Conservation (phyloP, 75 land plant species). For the Cunninghamia lanceolata region DNA sequence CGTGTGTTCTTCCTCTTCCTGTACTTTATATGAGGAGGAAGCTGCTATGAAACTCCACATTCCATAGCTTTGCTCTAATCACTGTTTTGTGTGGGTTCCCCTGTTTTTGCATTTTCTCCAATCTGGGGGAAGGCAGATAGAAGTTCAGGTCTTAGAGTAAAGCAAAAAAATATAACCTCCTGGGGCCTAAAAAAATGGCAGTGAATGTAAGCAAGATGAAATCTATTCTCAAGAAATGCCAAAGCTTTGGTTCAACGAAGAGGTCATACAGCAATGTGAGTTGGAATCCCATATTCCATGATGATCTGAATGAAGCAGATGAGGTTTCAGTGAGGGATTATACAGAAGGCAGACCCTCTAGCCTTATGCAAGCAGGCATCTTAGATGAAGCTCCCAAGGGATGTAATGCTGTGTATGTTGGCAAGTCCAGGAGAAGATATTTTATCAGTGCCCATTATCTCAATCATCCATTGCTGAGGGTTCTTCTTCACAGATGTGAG, state of each 20-base stretch:
- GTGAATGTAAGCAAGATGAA: not conserved
- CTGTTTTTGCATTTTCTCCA: not conserved
- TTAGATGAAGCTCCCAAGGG: not conserved
- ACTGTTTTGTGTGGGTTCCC: not conserved
- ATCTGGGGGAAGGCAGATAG: not conserved
- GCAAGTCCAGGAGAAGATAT: slow-evolving; percentile 42
- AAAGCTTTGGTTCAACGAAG: not conserved
- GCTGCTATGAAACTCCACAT: not conserved
- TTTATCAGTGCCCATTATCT: slow-evolving; percentile 36
- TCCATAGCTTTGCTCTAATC: not conserved
- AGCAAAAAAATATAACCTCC: not conserved
- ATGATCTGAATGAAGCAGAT: not conserved
- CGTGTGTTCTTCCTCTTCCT: not conserved
- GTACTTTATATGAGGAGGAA: not conserved
- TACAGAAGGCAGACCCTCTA: not conserved
- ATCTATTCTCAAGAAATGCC: not conserved
- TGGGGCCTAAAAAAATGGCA: not conserved
- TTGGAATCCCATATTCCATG: not conserved
- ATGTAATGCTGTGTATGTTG: slow-evolving; percentile 28
- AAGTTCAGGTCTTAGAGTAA: not conserved
- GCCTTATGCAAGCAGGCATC: not conserved
- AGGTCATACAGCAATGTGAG: slow-evolving; percentile 1
- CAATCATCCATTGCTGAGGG: slow-evolving; percentile 42
- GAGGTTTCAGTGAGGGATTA: not conserved
- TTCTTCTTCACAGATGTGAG: slow-evolving; percentile 25